A percentile compares a stretch with the other conserved stretches of the same genome.
Evolutionary conservation across 345 rosid species (phyloP).

Genomic region (Carallia brachiata): DNA sequence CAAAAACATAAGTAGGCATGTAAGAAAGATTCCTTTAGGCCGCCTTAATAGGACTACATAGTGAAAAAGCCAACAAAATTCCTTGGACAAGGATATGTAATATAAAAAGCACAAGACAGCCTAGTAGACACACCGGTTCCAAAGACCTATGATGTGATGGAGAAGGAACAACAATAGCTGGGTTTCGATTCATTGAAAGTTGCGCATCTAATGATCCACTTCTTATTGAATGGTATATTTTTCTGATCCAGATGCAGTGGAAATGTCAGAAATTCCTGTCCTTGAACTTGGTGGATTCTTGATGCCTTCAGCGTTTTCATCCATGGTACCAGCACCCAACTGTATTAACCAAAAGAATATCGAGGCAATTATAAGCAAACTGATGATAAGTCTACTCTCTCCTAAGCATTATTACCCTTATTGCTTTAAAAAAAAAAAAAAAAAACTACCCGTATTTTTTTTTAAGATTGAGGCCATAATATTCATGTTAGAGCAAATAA

Average conservation of each 20-base stretch:
- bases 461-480: too few species aligned
- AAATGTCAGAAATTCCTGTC: conserved; percentile 22
- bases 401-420: too few species aligned
- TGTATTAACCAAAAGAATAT: conserved; percentile 24
- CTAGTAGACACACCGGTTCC: conserved; percentile 30
- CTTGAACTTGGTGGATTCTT: conserved; percentile 26
- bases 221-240: conserved; percentile 30
- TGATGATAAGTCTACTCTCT: neutral
- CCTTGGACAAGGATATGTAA: neutral
- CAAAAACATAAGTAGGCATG: neutral
- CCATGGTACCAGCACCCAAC: conserved; percentile 32
- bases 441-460: too few species aligned
- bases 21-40: conserved; percentile 7
- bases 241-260: conserved; percentile 37
- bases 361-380: neutral
- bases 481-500: too few species aligned
- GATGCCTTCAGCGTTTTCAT: conserved; percentile 17
- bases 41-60: neutral
- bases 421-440: too few species aligned
- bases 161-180: conserved; percentile 44
- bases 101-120: neutral
- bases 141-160: conserved; percentile 28
- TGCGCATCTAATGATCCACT: conserved; percentile 40
- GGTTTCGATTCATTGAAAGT: conserved; percentile 32
- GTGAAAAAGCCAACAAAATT: conserved; percentile 10